Base-by-base conservation (phyloP, 2,329 filamentous ascomycete species). In the Aschersonia sp. region DNA sequence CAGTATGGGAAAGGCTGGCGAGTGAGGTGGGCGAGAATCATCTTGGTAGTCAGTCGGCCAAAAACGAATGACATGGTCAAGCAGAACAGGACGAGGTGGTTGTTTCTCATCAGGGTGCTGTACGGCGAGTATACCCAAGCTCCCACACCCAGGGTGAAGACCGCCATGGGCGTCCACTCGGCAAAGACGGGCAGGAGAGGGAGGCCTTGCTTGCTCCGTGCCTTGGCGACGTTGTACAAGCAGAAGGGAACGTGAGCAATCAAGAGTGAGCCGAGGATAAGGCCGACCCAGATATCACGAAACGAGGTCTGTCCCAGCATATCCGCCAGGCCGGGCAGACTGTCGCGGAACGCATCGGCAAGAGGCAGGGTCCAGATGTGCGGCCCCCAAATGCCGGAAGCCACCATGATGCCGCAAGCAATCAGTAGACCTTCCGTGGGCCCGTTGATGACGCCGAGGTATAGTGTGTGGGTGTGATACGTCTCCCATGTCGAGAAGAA, bases 401-500 rank as follows among this genome's bases (percentile, higher is more conserved):
- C 69, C 48, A 85, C 73, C 87, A 97, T 97, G 59, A 96, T 78
- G 46, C 71, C 66, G 60, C 87, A 89, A 30, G 89, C 92, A 53
- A 98, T 82, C 47, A 97, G 81, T 35, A 98, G 72, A 28, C 92
- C 92, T 70, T 98, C 92, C 35, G 92, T 98, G 2, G 92, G 92
- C 1, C 92, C 92, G 64, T 98, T 98, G 77, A 98, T 85, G 63
- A 91, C 88, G 48, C 92, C 92, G 9, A 98, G 80, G 65, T 95
- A 98, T 5, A 98, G 72, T 0, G 92, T 97, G 65, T 98, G 92
- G 4, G 92, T 96, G 67, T 98, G 92, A 65, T 96, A 98, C 1
- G 92, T 98, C 69, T 98, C 92, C 92, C 92, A 98, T 2, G 92
- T 98, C 3, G 91, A 96, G 69, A 98, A 96, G 73, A 95, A 98